phyloP scores from a whole-genome alignment of 345 rosid species.

The Lumnitzera racemosa region DNA sequence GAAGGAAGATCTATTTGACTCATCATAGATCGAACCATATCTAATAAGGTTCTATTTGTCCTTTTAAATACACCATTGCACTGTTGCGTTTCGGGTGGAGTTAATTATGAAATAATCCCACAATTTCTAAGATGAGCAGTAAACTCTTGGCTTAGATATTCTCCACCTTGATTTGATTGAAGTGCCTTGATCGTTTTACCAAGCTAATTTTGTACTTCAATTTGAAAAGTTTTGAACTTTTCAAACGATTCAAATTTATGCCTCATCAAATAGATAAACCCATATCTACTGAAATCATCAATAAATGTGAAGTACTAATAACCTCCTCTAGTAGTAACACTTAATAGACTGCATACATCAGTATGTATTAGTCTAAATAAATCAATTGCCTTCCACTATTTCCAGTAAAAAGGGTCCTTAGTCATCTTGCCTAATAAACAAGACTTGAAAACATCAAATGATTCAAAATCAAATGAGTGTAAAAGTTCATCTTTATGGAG shows the following conservation, averaged over 20 bases:
- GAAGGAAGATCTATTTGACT: too few relatives aligned
- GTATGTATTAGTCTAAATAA: too few relatives aligned
- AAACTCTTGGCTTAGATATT: background rate
- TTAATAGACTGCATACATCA: too few relatives aligned
- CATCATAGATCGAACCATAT: too few relatives aligned
- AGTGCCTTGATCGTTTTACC: background rate
- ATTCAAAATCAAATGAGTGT: too few relatives aligned
- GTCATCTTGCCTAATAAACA: too few relatives aligned
- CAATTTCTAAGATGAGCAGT: background rate
- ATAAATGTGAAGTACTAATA: background rate
- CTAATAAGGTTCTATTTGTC: too few relatives aligned
- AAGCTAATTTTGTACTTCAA: background rate
- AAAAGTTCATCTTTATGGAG: too few relatives aligned
- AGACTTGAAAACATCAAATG: too few relatives aligned
- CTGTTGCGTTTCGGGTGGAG: background rate
- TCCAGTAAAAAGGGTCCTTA: too few relatives aligned
- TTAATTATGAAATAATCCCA: background rate
- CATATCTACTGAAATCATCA: background rate
- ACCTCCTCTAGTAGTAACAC: background rate
- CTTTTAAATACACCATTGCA: background rate
- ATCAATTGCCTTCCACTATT: too few relatives aligned
- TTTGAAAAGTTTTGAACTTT: background rate
- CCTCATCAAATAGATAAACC: background rate
- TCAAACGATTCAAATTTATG: background rate
- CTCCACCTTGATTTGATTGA: background rate